A percentile compares a stretch with the other conserved stretches of the same genome.
phyloP scores from a whole-genome alignment of 768 basidiomycete species.

The Serendipita sp. region DNA sequence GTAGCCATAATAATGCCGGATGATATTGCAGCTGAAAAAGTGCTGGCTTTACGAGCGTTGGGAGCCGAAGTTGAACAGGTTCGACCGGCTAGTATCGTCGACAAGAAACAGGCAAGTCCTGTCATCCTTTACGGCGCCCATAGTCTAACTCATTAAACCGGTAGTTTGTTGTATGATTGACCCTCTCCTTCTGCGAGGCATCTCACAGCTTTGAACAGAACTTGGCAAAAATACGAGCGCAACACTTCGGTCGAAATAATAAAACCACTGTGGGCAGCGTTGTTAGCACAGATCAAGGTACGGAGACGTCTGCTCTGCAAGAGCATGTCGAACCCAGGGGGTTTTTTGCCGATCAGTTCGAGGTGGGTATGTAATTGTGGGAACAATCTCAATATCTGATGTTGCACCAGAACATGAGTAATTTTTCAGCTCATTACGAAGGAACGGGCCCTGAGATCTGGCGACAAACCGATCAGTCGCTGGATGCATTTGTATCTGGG shows the following conservation, averaged over 20 bases:
- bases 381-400: not conserved
- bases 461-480: conserved; percentile 69
- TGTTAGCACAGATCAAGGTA: conserved; percentile 19
- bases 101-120: conserved; percentile 68
- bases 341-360: conserved; percentile 95
- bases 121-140: too few species aligned
- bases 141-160: not conserved
- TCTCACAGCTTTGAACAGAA: conserved; percentile 38
- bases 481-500: conserved; percentile 40
- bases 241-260: conserved; percentile 54
- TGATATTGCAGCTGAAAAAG: conserved; percentile 83
- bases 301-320: conserved; percentile 20
- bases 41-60: conserved; percentile 62
- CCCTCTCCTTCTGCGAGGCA: not conserved
- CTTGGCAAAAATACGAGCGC: conserved; percentile 65
- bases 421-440: conserved; percentile 74
- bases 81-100: conserved; percentile 89
- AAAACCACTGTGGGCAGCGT: conserved; percentile 27
- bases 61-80: conserved; percentile 85
- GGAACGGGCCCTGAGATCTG: conserved; percentile 94
- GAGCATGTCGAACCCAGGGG: conserved; percentile 46
- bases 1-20: conserved; percentile 82
- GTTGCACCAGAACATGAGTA: conserved; percentile 55
- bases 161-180: conserved; percentile 48
- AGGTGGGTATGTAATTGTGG: conserved; percentile 25